Evolutionary conservation across 2,329 filamentous ascomycete genomes (phyloP).

Genomic region (Ophiocordyceps camponoti-saundersi): DNA sequence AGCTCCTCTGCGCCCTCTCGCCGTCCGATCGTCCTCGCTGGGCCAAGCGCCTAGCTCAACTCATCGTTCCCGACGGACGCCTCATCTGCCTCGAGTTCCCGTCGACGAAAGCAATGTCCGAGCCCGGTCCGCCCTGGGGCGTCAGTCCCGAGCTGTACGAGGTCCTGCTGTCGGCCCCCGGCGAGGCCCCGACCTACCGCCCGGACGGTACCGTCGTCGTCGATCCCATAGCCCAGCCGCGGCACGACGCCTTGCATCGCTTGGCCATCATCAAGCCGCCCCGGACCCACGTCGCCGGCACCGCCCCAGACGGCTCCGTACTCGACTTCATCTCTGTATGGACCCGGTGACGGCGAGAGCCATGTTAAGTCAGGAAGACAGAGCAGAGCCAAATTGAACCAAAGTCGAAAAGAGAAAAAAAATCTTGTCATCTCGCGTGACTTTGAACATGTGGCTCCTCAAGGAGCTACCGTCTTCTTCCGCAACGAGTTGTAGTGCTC

Average conservation of each 20-base stretch:
- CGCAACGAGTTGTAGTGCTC: conserved; percentile 93
- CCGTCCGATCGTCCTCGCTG: conserved; percentile 31
- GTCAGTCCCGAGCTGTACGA: conserved; percentile 53
- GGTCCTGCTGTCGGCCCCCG: conserved; percentile 53
- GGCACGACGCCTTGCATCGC: conserved; percentile 20
- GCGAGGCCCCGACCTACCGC: conserved; percentile 45
- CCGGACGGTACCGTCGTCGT: conserved; percentile 24
- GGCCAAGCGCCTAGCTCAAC: conserved; percentile 31
- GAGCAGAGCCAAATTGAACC: neutral
- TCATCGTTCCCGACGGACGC: conserved; percentile 30
- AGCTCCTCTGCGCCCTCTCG: conserved; percentile 50
- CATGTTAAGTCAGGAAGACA: too few species aligned
- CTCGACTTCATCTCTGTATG: conserved; percentile 38
- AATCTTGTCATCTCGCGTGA: too few species aligned
- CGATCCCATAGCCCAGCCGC: conserved; percentile 16
- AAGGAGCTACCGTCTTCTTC: conserved; percentile 14
- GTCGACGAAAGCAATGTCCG: conserved; percentile 46
- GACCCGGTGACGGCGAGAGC: conserved; percentile 14
- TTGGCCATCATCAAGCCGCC: conserved; percentile 31
- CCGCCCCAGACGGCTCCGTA: conserved; percentile 24
- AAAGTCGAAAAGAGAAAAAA: neutral
- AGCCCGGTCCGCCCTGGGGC: conserved; percentile 57
- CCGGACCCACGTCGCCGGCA: conserved; percentile 30
- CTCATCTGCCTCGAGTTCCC: conserved; percentile 63
- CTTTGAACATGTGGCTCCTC: too few species aligned